These are phyloP conservation scores for Stereocaulon alpinum DNA, from an alignment of 495 filamentous ascomycete species.

Conservation along the genomic window DNA sequence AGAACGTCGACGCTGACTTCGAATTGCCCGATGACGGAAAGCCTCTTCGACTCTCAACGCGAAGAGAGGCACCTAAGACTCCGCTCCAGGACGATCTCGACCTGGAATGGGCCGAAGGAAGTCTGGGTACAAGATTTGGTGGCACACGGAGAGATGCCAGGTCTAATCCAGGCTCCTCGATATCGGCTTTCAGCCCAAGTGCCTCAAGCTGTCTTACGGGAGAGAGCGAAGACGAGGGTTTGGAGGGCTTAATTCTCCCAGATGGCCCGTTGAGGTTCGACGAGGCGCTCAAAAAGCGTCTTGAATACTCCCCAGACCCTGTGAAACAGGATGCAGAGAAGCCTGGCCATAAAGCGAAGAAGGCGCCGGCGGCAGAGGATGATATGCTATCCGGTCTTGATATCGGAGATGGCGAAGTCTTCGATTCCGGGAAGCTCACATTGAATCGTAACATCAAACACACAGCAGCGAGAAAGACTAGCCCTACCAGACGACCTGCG, in stretches of 20 bases:
- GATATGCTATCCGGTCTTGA: constrained; percentile 85
- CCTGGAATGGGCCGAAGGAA: constrained; percentile 81
- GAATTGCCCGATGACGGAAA: constrained; percentile 55
- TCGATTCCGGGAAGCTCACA: constrained; percentile 66
- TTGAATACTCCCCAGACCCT: constrained; percentile 40
- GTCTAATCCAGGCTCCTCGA: constrained; percentile 72
- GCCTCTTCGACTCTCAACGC: constrained; percentile 47
- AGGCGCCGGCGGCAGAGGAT: constrained; percentile 45
- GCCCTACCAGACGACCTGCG: constrained; percentile 60
- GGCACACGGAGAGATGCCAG: constrained; percentile 68
- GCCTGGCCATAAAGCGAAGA: constrained; percentile 21
- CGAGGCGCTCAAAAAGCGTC: constrained; percentile 60
- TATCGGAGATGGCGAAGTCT: constrained; percentile 70
- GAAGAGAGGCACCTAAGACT: constrained; percentile 47
- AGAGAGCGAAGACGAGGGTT: constrained; percentile 89
- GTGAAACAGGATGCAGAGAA: constrained; percentile 26
- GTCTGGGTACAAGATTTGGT: constrained; percentile 76
- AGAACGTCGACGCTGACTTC: constrained; percentile 69
- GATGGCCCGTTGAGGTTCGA: constrained; percentile 72
- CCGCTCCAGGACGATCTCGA: constrained; percentile 63
- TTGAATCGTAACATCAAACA: constrained; percentile 92
- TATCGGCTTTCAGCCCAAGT: constrained; percentile 82
- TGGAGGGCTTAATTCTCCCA: constrained; percentile 78
- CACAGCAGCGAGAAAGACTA: constrained; percentile 55
- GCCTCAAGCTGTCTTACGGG: constrained; percentile 77